Conservation (phyloP, 495 filamentous ascomycete genomes). For the Talaromyces adpressus region DNA sequence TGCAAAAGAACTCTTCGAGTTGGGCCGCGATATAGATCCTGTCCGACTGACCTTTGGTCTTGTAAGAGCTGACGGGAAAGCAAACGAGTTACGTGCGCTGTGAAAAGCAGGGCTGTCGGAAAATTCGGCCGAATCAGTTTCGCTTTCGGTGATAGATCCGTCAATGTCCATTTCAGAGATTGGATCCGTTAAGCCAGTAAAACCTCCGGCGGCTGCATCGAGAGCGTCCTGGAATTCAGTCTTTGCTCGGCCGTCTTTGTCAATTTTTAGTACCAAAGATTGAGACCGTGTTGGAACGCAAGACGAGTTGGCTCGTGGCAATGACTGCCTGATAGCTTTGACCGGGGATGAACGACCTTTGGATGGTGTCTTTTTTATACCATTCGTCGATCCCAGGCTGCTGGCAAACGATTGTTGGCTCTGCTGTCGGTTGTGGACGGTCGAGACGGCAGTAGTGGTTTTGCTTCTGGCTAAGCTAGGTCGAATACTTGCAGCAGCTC, state of each 20-base stretch:
- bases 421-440: conserved; percentile 13
- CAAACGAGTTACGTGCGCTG: conserved; percentile 57
- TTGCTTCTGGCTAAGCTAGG: conserved; percentile 54
- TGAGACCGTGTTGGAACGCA: conserved; percentile 28
- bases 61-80: conserved; percentile 39
- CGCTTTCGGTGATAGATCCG: conserved; percentile 41
- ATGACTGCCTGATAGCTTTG: conserved; percentile 25
- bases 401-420: conserved; percentile 21
- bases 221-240: conserved; percentile 59
- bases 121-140: conserved; percentile 53
- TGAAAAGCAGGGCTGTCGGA: conserved; percentile 60
- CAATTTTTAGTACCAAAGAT: conserved; percentile 62
- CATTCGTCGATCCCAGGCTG: conserved; percentile 27
- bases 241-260: conserved; percentile 62
- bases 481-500: conserved; percentile 34
- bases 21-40: conserved; percentile 45
- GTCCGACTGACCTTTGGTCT: conserved; percentile 43
- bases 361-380: conserved; percentile 38
- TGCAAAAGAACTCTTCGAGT: conserved; percentile 45
- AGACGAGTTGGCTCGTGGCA: conserved; percentile 26
- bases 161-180: conserved; percentile 38
- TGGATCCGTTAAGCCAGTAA: conserved; percentile 34
- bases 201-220: conserved; percentile 13
- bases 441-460: conserved; percentile 21
- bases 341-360: conserved; percentile 36